Base-by-base conservation (phyloP, 2,329 filamentous ascomycete genomes). In the Ophiocordyceps camponoti-rufipedis region DNA sequence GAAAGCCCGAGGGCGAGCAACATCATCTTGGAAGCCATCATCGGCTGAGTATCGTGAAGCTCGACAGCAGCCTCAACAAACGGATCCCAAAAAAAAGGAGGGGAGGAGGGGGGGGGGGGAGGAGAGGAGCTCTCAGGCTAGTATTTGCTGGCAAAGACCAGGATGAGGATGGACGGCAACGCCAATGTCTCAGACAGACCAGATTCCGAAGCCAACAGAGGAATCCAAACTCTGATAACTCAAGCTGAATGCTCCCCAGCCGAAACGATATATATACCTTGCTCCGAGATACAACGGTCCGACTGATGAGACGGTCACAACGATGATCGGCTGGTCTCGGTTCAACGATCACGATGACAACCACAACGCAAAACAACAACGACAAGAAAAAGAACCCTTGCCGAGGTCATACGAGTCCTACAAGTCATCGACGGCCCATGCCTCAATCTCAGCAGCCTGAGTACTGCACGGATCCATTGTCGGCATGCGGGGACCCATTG, bases 1-100 rank as follows among this genome's bases (percentile, higher is more conserved):
- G 47, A 45, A 10, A 52, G 41, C 44, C 47, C 44, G 1, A 51
- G 47, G 42, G 47, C 43, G 1, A 51, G 48, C 5, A 55, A 28
- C 16, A 48, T 41, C 31, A 48, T 32, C 31, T 16, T 33, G 38
- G 18, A 32, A 43, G 42, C 18, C 42, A 43, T 43, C 9, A 8
- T 28, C 39, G 16, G 5, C 6, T 16, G n/a, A 12, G 23, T 23
- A 23, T 23, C 23, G 5, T 23, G 8, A 23, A 4, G 5, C 18
- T 41, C 19, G 19, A 41, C 10, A 23, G 14, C 12, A 41, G 39
- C 13, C 10, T 39, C 5, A 13, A 41, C 7, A 2, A 38, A 13
- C 16, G 11, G 39, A 23, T 7, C n/a, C n/a, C n/a, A n/a, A n/a
- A n/a, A n/a, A n/a, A n/a, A n/a, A n/a, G n/a, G n/a, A n/a, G n/a